Conservation (phyloP, 345 rosid genomes). For the Aurinia saxatilis region DNA sequence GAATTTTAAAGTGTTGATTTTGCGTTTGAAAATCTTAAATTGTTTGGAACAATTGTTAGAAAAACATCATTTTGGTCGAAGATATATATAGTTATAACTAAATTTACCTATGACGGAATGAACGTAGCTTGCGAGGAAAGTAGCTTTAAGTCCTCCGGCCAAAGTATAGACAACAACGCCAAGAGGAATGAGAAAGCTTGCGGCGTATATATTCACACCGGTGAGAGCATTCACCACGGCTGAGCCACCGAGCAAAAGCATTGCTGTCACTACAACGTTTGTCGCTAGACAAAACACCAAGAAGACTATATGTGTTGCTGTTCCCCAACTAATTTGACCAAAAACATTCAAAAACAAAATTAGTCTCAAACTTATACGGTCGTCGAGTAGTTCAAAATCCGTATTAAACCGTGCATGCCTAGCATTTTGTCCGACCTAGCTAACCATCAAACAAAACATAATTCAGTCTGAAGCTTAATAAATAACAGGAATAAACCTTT, state of each 20-base stretch:
- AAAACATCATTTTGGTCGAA: no score
- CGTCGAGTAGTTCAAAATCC: background rate
- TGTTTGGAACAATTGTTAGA: no score
- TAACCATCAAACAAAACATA: background rate
- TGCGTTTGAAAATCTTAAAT: no score
- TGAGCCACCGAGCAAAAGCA: constrained; percentile 91
- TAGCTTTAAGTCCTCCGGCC: constrained; percentile 95
- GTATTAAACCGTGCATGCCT: background rate
- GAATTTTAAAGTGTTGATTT: no score
- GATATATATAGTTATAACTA: background rate
- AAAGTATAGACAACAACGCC: constrained; percentile 80
- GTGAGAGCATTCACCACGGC: constrained; percentile 94
- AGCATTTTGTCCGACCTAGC: background rate
- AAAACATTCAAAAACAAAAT: background rate
- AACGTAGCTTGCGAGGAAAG: constrained; percentile 89
- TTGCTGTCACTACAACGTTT: constrained; percentile 74
- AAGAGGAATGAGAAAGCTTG: constrained; percentile 92
- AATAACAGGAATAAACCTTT: no score
- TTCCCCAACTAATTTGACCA: constrained; percentile 65
- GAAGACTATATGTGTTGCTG: constrained; percentile 74
- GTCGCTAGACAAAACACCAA: constrained; percentile 77
- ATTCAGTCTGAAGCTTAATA: background rate
- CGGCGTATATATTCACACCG: constrained; percentile 77
- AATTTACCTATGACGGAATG: constrained; percentile 76
- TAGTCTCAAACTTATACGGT: background rate